Evolutionary conservation across 2,329 filamentous ascomycete species (phyloP).

Genomic region (Cryphonectria nitschkei): DNA sequence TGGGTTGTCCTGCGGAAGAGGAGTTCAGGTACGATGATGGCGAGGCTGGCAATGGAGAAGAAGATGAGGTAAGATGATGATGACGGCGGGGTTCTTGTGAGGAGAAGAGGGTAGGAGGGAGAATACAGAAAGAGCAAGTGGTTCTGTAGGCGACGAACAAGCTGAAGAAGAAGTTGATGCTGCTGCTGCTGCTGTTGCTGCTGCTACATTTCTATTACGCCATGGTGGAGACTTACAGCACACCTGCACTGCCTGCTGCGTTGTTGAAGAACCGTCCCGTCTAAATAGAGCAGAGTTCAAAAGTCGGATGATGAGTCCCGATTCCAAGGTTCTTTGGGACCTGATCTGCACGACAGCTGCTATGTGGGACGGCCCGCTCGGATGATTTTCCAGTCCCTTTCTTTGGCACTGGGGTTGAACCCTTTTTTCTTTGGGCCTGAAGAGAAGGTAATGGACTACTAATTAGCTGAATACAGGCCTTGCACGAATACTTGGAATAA

Average conservation of each 20-base stretch:
- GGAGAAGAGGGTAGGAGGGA: not conserved
- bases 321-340: not conserved
- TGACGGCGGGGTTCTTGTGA: not conserved
- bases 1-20: not conserved
- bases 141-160: not conserved
- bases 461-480: not conserved
- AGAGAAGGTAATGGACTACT: not conserved
- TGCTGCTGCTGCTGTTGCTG: not conserved
- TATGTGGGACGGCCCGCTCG: not conserved
- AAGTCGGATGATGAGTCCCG: not conserved
- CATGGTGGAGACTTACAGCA: conserved; percentile 13
- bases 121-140: not conserved
- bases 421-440: not conserved
- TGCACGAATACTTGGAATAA: not conserved
- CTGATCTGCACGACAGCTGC: not conserved
- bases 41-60: not conserved
- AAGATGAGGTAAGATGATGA: not conserved
- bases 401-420: not conserved
- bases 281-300: not conserved
- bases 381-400: not conserved
- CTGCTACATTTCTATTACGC: conserved; percentile 3
- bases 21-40: not conserved
- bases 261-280: not conserved
- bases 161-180: not conserved
- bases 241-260: not conserved